These are phyloP conservation scores for Dendrobium officinale DNA, from an alignment of 106 monocot genomes.

Conservation along the genomic window DNA sequence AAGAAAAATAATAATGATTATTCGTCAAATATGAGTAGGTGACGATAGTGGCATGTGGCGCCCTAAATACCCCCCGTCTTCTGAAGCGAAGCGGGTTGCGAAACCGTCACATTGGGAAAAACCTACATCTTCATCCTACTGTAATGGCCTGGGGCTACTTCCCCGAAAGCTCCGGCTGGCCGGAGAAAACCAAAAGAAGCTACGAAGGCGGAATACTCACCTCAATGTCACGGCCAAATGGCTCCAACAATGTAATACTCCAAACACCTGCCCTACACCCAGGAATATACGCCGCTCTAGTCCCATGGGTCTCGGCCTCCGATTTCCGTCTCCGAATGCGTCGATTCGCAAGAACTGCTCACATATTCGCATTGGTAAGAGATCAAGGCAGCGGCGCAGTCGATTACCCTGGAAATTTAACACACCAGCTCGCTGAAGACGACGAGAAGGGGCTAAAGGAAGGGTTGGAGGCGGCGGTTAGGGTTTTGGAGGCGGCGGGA, in stretches of 20 bases:
- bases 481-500: conserved; percentile 62
- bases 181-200: conserved; percentile 20
- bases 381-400: conserved; percentile 54
- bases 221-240: conserved; percentile 29
- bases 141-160: conserved; percentile 71
- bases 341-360: conserved; percentile 46
- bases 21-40: conserved; percentile 8
- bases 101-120: conserved; percentile 48
- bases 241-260: conserved; percentile 25
- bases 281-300: conserved; percentile 21
- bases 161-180: conserved; percentile 11
- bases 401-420: conserved; percentile 19
- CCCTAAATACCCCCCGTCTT: conserved; percentile 40
- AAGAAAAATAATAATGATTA: not conserved
- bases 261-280: conserved; percentile 58
- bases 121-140: conserved; percentile 59
- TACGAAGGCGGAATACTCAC: conserved; percentile 85
- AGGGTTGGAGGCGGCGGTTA: conserved; percentile 36
- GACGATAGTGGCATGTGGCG: conserved; percentile 53
- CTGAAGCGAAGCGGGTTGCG: conserved; percentile 36
- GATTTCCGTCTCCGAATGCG: conserved; percentile 56
- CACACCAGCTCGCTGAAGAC: conserved; percentile 21
- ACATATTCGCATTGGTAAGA: conserved; percentile 54
- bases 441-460: conserved; percentile 51
- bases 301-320: conserved; percentile 56